These are phyloP conservation scores for Elaphomyces granulatus DNA, from an alignment of 495 filamentous ascomycete genomes.

Conservation along the genomic window DNA sequence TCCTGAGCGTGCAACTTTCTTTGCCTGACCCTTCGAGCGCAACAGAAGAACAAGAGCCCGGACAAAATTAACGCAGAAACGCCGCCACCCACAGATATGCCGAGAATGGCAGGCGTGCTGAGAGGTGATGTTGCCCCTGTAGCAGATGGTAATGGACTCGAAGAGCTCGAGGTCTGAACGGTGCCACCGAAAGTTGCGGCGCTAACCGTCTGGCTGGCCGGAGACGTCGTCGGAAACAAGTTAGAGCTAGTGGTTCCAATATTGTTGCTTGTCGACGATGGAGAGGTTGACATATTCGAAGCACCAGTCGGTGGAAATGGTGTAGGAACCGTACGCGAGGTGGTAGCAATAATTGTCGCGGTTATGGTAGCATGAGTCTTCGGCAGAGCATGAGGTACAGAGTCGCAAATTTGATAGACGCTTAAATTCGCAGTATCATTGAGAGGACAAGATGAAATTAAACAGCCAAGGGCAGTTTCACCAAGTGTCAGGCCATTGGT, in stretches of 20 bases:
- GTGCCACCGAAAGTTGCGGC: not conserved
- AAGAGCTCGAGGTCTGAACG: conserved; percentile 1
- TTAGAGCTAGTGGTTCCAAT: conserved; percentile 5
- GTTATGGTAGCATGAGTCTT: conserved; percentile 47
- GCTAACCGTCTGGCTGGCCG: not conserved
- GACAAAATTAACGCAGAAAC: conserved; percentile 27
- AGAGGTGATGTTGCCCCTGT: no score
- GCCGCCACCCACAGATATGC: conserved; percentile 29
- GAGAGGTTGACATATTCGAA: not conserved
- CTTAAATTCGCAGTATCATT: conserved; percentile 13
- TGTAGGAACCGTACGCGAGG: conserved; percentile 11
- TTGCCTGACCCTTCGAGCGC: conserved; percentile 19
- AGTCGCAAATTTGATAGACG: conserved; percentile 45
- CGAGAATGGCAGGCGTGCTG: conserved; percentile 24
- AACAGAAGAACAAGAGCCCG: conserved; percentile 24
- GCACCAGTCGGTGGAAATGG: conserved; percentile 1
- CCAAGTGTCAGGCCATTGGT: conserved; percentile 51
- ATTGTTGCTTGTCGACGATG: conserved; percentile 1
- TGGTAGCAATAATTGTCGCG: conserved; percentile 36
- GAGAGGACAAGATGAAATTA: conserved; percentile 30
- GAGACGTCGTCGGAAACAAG: conserved; percentile 1
- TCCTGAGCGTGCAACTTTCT: conserved; percentile 11
- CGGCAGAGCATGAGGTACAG: conserved; percentile 34
- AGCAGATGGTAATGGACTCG: conserved; percentile 3
- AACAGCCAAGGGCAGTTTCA: conserved; percentile 51